These are phyloP conservation scores for Flaveria brownii DNA, from an alignment of 129 eudicot species.

Conservation along the genomic window DNA sequence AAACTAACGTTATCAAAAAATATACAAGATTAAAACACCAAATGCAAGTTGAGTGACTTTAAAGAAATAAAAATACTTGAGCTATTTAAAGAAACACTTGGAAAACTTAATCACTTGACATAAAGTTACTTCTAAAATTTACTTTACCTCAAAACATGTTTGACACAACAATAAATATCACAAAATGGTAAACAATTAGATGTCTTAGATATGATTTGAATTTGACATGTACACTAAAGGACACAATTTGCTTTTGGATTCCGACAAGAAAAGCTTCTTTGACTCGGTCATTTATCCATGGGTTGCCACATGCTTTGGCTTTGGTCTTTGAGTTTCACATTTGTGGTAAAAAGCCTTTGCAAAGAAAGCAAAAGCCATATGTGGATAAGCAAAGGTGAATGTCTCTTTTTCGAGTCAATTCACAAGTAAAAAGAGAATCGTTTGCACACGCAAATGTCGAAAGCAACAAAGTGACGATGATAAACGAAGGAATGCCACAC, in stretches of 20 bases:
- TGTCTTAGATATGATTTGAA: neutral
- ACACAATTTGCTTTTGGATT: conserved; percentile 15
- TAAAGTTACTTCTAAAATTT: no score
- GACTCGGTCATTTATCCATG: conserved; percentile 23
- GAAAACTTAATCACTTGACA: no score
- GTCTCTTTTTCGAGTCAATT: conserved; percentile 29
- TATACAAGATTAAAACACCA: no score
- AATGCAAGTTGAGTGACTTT: no score
- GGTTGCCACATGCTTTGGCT: conserved; percentile 24
- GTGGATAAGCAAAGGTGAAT: conserved; percentile 31
- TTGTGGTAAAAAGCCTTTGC: conserved; percentile 30
- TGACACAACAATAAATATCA: neutral
- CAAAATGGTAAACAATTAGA: neutral
- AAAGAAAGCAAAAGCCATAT: conserved; percentile 39
- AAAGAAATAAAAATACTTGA: no score
- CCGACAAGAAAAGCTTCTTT: conserved; percentile 28
- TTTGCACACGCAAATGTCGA: conserved; percentile 25
- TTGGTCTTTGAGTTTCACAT: conserved; percentile 36
- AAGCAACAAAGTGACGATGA: conserved; percentile 34
- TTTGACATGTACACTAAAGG: neutral
- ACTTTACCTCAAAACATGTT: no score
- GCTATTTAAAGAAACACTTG: no score
- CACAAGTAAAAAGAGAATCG: conserved; percentile 25
- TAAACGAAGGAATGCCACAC: conserved; percentile 30
- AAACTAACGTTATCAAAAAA: no score